Evolutionary conservation across 495 filamentous ascomycete species (phyloP).

Genomic region (Daldinia decipiens): DNA sequence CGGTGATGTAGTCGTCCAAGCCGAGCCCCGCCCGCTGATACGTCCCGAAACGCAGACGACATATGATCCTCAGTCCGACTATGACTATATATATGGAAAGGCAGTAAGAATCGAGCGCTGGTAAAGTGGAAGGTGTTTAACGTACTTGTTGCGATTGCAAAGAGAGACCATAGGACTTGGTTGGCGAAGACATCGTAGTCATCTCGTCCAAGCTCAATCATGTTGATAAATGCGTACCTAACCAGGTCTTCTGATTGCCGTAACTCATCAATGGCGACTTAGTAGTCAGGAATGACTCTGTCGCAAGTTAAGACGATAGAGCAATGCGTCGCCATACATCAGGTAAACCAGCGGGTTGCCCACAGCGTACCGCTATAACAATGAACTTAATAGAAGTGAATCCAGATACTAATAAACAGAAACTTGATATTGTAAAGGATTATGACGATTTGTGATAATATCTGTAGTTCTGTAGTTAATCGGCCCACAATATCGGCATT

Average conservation of each 20-base stretch:
- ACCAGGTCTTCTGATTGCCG: not conserved
- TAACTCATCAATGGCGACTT: not conserved
- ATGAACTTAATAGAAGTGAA: slow-evolving; percentile 4
- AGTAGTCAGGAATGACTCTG: slow-evolving; percentile 1
- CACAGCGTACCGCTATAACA: slow-evolving; percentile 7
- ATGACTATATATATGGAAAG: slow-evolving; percentile 32
- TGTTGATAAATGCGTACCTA: slow-evolving; percentile 3
- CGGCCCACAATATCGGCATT: slow-evolving; percentile 12
- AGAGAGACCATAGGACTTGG: slow-evolving; percentile 32
- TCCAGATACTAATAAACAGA: slow-evolving; percentile 10
- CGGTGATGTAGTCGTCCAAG: slow-evolving; percentile 42
- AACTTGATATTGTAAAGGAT: slow-evolving; percentile 3
- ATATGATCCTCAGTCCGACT: slow-evolving; percentile 38
- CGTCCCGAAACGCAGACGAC: slow-evolving; percentile 29
- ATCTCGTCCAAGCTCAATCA: slow-evolving; percentile 35
- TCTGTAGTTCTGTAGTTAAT: slow-evolving; percentile 22
- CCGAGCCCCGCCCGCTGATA: slow-evolving; percentile 35
- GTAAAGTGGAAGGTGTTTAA: not conserved
- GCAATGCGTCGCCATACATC: slow-evolving; percentile 10
- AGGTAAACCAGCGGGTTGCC: slow-evolving; percentile 3
- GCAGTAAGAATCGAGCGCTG: slow-evolving; percentile 16
- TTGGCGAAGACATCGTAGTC: slow-evolving; percentile 39
- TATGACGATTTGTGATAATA: slow-evolving; percentile 10
- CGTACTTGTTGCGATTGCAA: slow-evolving; percentile 35
- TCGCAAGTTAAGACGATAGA: slow-evolving; percentile 1